Percentiles rank a stretch among this genome's conserved stretches.
Conservation (phyloP, 2,329 filamentous ascomycete genomes). For the Pyrenophora seminiperda region DNA sequence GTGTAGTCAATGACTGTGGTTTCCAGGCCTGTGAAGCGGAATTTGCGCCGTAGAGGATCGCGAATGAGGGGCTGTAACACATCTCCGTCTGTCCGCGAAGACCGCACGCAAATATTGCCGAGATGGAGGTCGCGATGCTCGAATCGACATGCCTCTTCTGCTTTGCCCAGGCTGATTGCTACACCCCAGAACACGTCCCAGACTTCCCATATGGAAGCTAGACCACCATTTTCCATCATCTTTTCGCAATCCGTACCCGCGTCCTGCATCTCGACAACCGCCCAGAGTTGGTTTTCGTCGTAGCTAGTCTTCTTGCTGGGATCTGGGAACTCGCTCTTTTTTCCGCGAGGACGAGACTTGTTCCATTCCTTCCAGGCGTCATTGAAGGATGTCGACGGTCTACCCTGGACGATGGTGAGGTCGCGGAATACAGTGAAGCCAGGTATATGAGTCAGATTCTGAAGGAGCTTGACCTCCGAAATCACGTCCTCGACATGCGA, state of each 20-base stretch:
- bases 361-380: conserved; percentile 55
- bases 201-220: conserved; percentile 51
- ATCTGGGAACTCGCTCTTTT: conserved; percentile 60
- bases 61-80: conserved; percentile 42
- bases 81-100: conserved; percentile 29
- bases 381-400: conserved; percentile 58
- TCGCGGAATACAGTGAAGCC: conserved; percentile 68
- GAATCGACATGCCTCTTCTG: conserved; percentile 64
- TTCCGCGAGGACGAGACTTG: conserved; percentile 49
- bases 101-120: conserved; percentile 66
- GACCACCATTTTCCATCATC: conserved; percentile 42
- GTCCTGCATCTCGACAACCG: conserved; percentile 69
- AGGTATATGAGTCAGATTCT: conserved; percentile 63
- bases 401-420: conserved; percentile 62
- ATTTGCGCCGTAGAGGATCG: conserved; percentile 43
- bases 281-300: conserved; percentile 63
- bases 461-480: conserved; percentile 59
- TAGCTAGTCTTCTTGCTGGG: conserved; percentile 61
- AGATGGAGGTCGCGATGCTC: conserved; percentile 71
- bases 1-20: conserved; percentile 72
- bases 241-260: conserved; percentile 62
- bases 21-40: conserved; percentile 62
- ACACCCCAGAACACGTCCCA: conserved; percentile 72
- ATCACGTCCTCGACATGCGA: conserved; percentile 52
- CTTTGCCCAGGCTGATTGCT: conserved; percentile 64